These are phyloP conservation scores for Candida bentonensis DNA, from an alignment of 805 yeast genomes.

Conservation along the genomic window DNA sequence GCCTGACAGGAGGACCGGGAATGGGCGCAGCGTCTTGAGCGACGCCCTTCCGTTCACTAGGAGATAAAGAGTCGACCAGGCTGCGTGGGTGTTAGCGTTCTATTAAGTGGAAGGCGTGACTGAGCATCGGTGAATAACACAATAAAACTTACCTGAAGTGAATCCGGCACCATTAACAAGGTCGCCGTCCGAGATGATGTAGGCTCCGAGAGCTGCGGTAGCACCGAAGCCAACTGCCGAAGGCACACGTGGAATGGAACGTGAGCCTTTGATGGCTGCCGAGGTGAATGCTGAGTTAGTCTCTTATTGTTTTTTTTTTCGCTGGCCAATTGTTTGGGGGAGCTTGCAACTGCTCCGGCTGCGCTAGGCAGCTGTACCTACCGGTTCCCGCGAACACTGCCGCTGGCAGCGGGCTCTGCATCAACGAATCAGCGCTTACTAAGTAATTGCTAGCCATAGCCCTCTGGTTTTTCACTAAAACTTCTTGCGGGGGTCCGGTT, in stretches of 20 bases:
- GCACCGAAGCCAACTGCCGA: conserved; percentile 14
- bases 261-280: neutral
- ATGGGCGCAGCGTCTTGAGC: conserved; percentile 36
- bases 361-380: no score
- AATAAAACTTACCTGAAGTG: conserved; percentile 6
- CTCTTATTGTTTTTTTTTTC: no score
- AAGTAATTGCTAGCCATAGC: no score
- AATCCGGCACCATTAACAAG: conserved; percentile 17
- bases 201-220: conserved; percentile 15
- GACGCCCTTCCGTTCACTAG: conserved; percentile 44
- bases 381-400: neutral
- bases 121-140: no score
- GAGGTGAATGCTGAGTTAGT: neutral
- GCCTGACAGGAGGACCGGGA: conserved; percentile 40
- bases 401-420: neutral
- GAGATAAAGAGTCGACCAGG: conserved; percentile 68
- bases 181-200: conserved; percentile 17
- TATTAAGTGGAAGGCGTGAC: no score
- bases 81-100: no score
- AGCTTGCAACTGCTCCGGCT: no score
- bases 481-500: no score
- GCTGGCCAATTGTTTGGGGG: no score
- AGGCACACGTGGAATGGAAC: neutral
- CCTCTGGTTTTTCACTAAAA: no score
- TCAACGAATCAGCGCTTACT: no score